Conservation (phyloP, 306 rosid species). For the Astragalus membranaceus region DNA sequence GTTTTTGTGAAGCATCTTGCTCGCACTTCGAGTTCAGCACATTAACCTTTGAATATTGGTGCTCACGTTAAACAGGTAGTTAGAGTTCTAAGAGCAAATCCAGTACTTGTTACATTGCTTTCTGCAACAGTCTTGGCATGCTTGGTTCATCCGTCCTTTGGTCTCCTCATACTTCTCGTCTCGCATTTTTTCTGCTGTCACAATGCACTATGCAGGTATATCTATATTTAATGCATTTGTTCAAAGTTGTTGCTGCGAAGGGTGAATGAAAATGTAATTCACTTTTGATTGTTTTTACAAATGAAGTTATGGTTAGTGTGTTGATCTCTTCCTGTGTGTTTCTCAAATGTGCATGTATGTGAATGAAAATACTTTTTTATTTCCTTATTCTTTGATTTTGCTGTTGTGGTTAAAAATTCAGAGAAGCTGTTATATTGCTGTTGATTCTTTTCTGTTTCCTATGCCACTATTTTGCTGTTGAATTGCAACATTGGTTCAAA, state of each 20-base stretch:
- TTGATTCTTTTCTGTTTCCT: not conserved
- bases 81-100: conserved; percentile 58
- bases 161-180: conserved; percentile 57
- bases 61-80: conserved; percentile 48
- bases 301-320: not conserved
- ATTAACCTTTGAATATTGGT: conserved; percentile 24
- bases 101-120: conserved; percentile 51
- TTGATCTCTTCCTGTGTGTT: not conserved
- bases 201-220: conserved; percentile 81
- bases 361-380: not conserved
- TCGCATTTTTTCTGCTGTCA: conserved; percentile 84
- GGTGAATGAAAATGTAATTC: not conserved
- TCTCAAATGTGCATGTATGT: not conserved
- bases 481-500: not conserved
- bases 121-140: conserved; percentile 63
- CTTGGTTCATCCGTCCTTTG: conserved; percentile 82
- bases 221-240: conserved; percentile 16
- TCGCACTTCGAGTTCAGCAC: conserved; percentile 8
- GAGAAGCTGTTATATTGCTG: not conserved
- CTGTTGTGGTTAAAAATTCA: not conserved
- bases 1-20: not conserved
- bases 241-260: not conserved
- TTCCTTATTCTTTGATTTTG: not conserved
- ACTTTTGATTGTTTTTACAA: not conserved
- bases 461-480: not conserved